Conservation (phyloP, 345 rosid species). For the Moricandia moricandioides region DNA sequence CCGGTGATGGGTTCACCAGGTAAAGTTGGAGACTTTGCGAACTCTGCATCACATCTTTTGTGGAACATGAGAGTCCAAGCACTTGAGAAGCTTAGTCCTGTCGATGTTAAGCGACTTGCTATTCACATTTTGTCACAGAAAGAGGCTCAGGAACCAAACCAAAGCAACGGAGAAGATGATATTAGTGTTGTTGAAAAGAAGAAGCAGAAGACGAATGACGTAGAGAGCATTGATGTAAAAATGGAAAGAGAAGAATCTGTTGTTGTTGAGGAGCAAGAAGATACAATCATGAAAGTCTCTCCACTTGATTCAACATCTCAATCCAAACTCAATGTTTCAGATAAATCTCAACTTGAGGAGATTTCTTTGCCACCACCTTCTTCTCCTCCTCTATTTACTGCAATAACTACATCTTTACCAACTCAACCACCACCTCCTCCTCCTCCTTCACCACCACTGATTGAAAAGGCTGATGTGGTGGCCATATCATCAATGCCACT, state of each 20-base stretch:
- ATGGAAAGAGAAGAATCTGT: slow-evolving; percentile 24
- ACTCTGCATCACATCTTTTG: slow-evolving; percentile 40
- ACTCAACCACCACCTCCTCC: slow-evolving; percentile 24
- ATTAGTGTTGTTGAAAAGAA: slow-evolving; percentile 35
- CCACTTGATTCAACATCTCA: slow-evolving; percentile 20
- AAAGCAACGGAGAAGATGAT: slow-evolving; percentile 15
- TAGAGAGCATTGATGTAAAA: slow-evolving; percentile 17
- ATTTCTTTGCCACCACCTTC: slow-evolving; percentile 20
- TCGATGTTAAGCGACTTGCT: slow-evolving; percentile 61
- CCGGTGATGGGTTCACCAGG: slow-evolving; percentile 28
- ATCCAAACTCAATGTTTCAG: slow-evolving; percentile 15
- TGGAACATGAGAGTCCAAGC: slow-evolving; percentile 63
- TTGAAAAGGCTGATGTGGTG: neutral
- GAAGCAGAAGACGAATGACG: slow-evolving; percentile 13
- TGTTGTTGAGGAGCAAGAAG: slow-evolving; percentile 18
- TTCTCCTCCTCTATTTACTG: slow-evolving; percentile 15
- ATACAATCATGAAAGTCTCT: slow-evolving; percentile 19
- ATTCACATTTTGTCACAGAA: slow-evolving; percentile 46
- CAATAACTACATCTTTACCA: neutral
- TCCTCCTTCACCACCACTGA: slow-evolving; percentile 12
- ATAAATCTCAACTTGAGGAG: neutral
- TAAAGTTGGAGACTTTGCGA: slow-evolving; percentile 32
- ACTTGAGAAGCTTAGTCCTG: slow-evolving; percentile 65
- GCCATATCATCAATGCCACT: neutral
- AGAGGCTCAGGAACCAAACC: slow-evolving; percentile 38